Conservation (phyloP, 140 eudicot genomes). For the Bidens hawaiensis region DNA sequence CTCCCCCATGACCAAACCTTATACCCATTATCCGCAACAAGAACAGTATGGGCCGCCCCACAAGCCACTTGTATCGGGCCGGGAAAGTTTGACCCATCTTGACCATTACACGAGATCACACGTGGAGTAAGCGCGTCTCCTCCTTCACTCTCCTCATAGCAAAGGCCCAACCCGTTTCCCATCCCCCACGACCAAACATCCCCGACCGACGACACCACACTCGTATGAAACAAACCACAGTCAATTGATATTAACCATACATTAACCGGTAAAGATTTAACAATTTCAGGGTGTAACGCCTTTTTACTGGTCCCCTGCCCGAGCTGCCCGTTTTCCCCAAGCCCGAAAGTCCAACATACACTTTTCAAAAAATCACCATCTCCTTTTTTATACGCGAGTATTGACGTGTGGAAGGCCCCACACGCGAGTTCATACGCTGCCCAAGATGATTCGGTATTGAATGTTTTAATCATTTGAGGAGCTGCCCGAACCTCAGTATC, state of each 20-base stretch:
- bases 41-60: slow-evolving; percentile 95
- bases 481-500: slow-evolving; percentile 50
- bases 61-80: slow-evolving; percentile 66
- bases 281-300: slow-evolving; percentile 45
- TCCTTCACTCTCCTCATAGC: slow-evolving; percentile 60
- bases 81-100: slow-evolving; percentile 35
- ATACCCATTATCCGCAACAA: slow-evolving; percentile 57
- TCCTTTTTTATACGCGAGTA: slow-evolving; percentile 50
- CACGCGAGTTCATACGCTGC: slow-evolving; percentile 70
- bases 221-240: slow-evolving; percentile 87
- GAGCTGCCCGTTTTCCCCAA: slow-evolving; percentile 89
- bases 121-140: slow-evolving; percentile 79
- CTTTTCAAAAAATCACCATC: slow-evolving; percentile 42
- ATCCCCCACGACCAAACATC: slow-evolving; percentile 98
- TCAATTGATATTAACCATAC: slow-evolving; percentile 52
- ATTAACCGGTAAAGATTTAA: slow-evolving; percentile 45
- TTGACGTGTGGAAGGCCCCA: slow-evolving; percentile 76
- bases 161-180: slow-evolving; percentile 90
- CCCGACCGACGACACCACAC: slow-evolving; percentile 73
- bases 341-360: slow-evolving; percentile 83
- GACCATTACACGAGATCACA: slow-evolving; percentile 33
- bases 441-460: slow-evolving; percentile 47
- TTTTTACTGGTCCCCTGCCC: slow-evolving; percentile 65
- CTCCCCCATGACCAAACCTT: slow-evolving; percentile 93
- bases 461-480: slow-evolving; percentile 53